Base-by-base conservation (phyloP, 108 stramenopile species). In the Hondaea fermentalgiana region DNA sequence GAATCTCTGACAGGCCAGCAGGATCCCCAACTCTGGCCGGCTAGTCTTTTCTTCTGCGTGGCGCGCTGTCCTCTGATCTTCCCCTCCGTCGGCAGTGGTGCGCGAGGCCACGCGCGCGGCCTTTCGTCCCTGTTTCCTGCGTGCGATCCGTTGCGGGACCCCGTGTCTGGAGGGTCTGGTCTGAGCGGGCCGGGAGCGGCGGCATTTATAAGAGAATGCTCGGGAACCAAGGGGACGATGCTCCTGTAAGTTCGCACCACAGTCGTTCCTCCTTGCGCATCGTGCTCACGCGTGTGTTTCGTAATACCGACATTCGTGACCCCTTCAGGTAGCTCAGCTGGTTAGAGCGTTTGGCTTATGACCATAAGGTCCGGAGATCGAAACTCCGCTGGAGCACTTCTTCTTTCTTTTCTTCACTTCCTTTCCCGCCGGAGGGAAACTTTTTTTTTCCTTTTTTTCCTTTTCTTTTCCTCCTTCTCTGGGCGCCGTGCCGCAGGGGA, bases 341-440 rank as follows among this genome's bases (percentile, higher is more conserved):
- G 64, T 69, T 69, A 69, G 64, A 69, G 64, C 64, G 64, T 69
- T 69, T 69, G 64, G 64, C 64, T 69, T 69, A 69, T 69, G 64
- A 69, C 64, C 64, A 69, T 69, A 69, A 69, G 64, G 64, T 69
- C 64, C 64, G 64, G 64, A 69, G 64, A 42, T 69, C 64, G 64
- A 69, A 28, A 28, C 64, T 69, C 64, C 64, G 64, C 64, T 69
- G 64, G 64, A 69, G 64, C 64, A 69, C 8, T 69, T 23, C 17
- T 42, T 69, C 25, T 17, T 69, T 69, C 42, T 17, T 42, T 17
- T 42, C 35, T 35, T 35, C 35, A 35, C 35, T 35, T 35, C 2
- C 35, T 35, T 35, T 35, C 35, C 35, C 35, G 2, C 35, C 2
- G 35, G 35, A 1, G 35, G 35, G 35, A 35, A 35, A 2, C 2